These are phyloP conservation scores for Puccinia triticina DNA, from an alignment of 1,284 basidiomycete genomes.

Conservation along the genomic window DNA sequence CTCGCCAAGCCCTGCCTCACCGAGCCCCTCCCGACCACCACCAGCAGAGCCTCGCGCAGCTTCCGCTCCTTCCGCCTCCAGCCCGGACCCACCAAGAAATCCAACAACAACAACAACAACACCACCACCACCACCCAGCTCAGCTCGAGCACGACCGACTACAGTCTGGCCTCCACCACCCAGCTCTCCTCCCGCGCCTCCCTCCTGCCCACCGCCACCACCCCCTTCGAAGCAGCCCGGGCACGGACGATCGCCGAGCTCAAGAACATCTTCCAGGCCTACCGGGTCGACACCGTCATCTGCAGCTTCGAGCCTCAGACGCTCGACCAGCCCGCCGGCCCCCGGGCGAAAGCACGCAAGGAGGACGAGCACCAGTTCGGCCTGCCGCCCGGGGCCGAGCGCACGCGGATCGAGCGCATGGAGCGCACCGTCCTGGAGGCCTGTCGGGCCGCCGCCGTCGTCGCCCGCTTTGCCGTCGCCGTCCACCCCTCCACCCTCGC, in stretches of 20 bases:
- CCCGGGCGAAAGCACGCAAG: not conserved
- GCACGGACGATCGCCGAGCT: slow-evolving; percentile 18
- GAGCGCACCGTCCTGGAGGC: slow-evolving; percentile 28
- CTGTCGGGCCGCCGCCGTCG: slow-evolving; percentile 11
- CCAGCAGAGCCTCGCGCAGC: too few species aligned
- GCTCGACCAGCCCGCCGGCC: slow-evolving; percentile 6
- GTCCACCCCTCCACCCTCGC: slow-evolving; percentile 16
- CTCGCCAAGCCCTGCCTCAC: not conserved
- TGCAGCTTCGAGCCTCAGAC: slow-evolving; percentile 34
- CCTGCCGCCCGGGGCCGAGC: slow-evolving; percentile 19
- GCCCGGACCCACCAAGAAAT: too few species aligned
- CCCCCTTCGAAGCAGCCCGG: not conserved
- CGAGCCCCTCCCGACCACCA: too few species aligned
- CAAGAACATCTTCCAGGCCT: slow-evolving; percentile 46
- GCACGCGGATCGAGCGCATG: slow-evolving; percentile 40
- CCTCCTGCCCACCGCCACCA: slow-evolving; percentile 54
- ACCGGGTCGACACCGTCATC: slow-evolving; percentile 44
- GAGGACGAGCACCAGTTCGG: slow-evolving; percentile 30
- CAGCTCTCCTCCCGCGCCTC: slow-evolving; percentile 61
- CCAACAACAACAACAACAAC: too few species aligned
- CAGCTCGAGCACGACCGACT: too few species aligned
- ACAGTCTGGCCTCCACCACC: not conserved
- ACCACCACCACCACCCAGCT: too few species aligned
- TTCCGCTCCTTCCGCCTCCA: too few species aligned
- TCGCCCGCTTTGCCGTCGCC: slow-evolving; percentile 19